A percentile compares a stretch with the other conserved stretches of the same genome.
Conservation (phyloP, 179 eudicot species). For the Beta macrorhiza region DNA sequence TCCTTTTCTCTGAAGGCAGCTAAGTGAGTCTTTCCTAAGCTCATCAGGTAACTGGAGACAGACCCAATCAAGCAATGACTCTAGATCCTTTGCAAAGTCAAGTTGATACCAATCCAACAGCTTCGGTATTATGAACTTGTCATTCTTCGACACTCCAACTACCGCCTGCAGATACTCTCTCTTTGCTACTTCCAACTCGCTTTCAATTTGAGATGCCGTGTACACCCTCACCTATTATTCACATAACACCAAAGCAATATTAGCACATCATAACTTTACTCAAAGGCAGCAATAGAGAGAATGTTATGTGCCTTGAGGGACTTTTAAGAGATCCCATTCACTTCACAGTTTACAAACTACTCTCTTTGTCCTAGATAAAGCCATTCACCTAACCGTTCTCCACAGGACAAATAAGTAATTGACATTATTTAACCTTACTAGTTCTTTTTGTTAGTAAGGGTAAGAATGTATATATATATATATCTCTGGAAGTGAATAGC, state of each 20-base stretch:
- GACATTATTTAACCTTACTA: too few species aligned
- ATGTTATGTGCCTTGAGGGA: not conserved
- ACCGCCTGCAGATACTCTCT: conserved; percentile 84
- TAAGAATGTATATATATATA: too few species aligned
- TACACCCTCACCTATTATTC: conserved; percentile 69
- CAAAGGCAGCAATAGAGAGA: not conserved
- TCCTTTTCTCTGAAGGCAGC: conserved; percentile 47
- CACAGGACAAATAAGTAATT: too few species aligned
- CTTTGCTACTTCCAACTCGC: conserved; percentile 77
- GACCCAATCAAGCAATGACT: conserved; percentile 76
- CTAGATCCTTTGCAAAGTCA: conserved; percentile 78
- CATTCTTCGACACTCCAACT: conserved; percentile 49
- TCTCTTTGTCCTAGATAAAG: not conserved
- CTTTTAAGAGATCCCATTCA: not conserved
- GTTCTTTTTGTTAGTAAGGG: too few species aligned
- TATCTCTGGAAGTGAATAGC: too few species aligned
- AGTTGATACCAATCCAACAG: conserved; percentile 78
- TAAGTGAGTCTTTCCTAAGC: conserved; percentile 48
- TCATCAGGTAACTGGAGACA: conserved; percentile 76
- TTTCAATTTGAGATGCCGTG: conserved; percentile 75
- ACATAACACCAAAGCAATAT: not conserved
- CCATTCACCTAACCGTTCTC: too few species aligned
- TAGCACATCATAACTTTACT: not conserved
- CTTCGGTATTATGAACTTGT: conserved; percentile 65
- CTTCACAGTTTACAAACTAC: not conserved